Percentiles rank a stretch among this genome's conserved stretches.
These are phyloP conservation scores for Scutellaria barbata DNA, from an alignment of 257 asterid genomes.

Conservation along the genomic window DNA sequence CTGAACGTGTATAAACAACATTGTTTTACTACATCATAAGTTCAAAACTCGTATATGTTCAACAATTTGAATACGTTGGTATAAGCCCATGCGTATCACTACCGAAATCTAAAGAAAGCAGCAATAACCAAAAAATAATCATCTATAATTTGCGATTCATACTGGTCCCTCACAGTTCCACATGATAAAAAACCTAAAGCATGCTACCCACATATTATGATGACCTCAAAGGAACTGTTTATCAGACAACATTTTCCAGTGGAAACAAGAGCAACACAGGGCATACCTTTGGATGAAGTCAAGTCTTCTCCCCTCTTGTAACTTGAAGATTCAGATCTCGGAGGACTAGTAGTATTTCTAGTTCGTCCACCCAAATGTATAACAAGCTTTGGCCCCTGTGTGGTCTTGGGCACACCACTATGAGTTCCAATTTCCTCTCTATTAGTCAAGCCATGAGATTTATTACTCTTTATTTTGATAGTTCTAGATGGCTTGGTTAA, in stretches of 20 bases:
- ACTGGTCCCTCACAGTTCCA: conserved; percentile 17
- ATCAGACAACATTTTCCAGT: neutral
- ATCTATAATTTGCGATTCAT: neutral
- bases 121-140: neutral
- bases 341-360: conserved; percentile 59
- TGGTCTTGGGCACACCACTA: conserved; percentile 48
- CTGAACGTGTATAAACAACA: conserved; percentile 17
- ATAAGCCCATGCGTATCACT: conserved; percentile 8
- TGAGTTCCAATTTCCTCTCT: conserved; percentile 57
- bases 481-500: conserved; percentile 60
- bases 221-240: conserved; percentile 9
- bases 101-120: conserved; percentile 7
- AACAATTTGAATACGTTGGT: neutral
- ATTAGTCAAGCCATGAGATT: conserved; percentile 45
- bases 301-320: conserved; percentile 56
- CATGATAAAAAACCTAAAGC: conserved; percentile 16
- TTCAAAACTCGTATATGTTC: neutral
- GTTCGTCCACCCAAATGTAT: conserved; percentile 85
- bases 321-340: conserved; percentile 67
- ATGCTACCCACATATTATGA: conserved; percentile 5
- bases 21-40: conserved; percentile 11
- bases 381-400: conserved; percentile 81
- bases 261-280: conserved; percentile 13
- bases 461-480: conserved; percentile 67
- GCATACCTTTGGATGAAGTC: conserved; percentile 67